Evolutionary conservation across 495 filamentous ascomycete genomes (phyloP), one percentile per base, ranked within the genome.

Genomic region (Podospora australis): DNA sequence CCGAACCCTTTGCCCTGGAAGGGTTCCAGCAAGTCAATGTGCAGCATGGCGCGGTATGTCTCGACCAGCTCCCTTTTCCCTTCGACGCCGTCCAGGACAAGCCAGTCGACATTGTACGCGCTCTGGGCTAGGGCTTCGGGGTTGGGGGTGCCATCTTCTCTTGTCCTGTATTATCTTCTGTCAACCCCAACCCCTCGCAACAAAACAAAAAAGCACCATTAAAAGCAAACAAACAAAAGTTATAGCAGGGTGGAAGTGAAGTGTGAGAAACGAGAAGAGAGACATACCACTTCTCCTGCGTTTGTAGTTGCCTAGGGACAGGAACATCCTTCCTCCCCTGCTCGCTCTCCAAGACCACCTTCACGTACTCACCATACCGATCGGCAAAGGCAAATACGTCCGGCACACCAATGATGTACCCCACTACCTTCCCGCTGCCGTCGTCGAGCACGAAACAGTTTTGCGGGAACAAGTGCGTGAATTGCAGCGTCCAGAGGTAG

Each of bases 401-500:
- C 3, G 69, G 62, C 17, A 48, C 48, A 47, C 69, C 69, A 44
- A 70, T 63, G 21, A 65, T 58, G 55, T 72, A 72, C 41, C 69
- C 69, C 14, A 70, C 69, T 1, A 57, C 59, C 6, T n/a, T 25
- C 23, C 68, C 67, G 4, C 47, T 25, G 26, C 68, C 69, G 49
- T 68, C 65, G 58, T 70, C 68, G 4, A 72, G 60, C 6, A 72
- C 60, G 52, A 68, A 62, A 58, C 63, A 66, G 48, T 54, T 53
- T 1, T 34, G 16, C 1, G 69, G 69, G 32, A 45, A 63, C 46
- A 72, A 64, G 44, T 59, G 55, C 21, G 66, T 70, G 58, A 67
- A 72, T 6, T 57, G 69, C 34, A 70, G 66, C 11, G 66, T 69
- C 69, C 69, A 72, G 56, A 70, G 50, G 55, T 72, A 72, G 13